These are phyloP conservation scores for Gelatoporia subvermispora DNA, from an alignment of 768 basidiomycete genomes.

Conservation along the genomic window DNA sequence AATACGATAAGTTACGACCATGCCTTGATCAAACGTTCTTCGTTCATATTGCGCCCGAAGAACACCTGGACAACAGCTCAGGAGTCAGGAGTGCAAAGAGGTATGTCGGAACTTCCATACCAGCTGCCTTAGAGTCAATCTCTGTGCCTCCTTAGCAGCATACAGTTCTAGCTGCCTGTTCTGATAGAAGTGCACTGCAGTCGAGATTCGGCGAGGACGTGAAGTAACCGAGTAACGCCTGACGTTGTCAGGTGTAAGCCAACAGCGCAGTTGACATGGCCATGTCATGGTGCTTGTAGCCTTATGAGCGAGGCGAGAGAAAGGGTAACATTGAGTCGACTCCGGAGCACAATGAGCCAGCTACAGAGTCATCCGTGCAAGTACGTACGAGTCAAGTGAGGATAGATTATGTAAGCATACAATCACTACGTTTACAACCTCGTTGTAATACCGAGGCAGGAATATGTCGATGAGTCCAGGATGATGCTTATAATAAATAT, in stretches of 20 bases:
- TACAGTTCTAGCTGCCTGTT: constrained; percentile 79
- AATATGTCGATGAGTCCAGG: background rate
- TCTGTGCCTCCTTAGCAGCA: constrained; percentile 67
- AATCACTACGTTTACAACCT: background rate
- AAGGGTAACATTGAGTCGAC: too few relatives aligned
- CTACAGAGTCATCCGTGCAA: too few relatives aligned
- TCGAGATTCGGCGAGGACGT: constrained; percentile 3
- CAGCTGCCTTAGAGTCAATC: constrained; percentile 74
- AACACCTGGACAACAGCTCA: constrained; percentile 51
- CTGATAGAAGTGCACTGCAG: constrained; percentile 57
- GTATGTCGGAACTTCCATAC: constrained; percentile 33
- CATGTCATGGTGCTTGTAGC: too few relatives aligned
- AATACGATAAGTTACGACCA: constrained; percentile 2
- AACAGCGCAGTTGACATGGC: too few relatives aligned
- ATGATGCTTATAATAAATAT: too few relatives aligned
- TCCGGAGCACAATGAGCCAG: too few relatives aligned
- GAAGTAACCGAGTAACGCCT: too few relatives aligned
- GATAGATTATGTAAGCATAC: too few relatives aligned
- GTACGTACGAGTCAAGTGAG: too few relatives aligned
- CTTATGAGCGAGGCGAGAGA: too few relatives aligned
- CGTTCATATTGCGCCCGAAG: constrained; percentile 79
- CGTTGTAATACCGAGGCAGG: background rate
- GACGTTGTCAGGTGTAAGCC: too few relatives aligned
- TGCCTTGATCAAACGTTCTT: constrained; percentile 74
- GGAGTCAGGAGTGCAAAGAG: constrained; percentile 1